Percentiles rank a stretch among this genome's conserved stretches.
Evolutionary conservation across 2,329 filamentous ascomycete genomes (phyloP).

Genomic region (Allantophomopsis lycopodina): DNA sequence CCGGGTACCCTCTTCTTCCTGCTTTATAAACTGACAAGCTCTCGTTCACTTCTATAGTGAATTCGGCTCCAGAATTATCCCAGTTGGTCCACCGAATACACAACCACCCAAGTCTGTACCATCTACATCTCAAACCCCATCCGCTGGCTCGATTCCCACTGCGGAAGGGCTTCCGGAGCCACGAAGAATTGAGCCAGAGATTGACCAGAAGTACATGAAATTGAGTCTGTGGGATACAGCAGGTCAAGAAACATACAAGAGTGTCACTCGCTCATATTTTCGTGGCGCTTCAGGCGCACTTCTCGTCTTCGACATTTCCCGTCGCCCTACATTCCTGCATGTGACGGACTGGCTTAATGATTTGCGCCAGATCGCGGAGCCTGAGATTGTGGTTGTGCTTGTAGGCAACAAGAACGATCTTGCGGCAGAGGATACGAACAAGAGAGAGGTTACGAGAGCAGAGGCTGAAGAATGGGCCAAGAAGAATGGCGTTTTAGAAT

Average conservation of each 20-base stretch:
- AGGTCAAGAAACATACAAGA: slow-evolving; percentile 95
- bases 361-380: slow-evolving; percentile 86
- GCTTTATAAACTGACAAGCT: no score
- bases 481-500: slow-evolving; percentile 75
- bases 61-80: slow-evolving; percentile 85
- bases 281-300: slow-evolving; percentile 59
- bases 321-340: slow-evolving; percentile 72
- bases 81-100: slow-evolving; percentile 67
- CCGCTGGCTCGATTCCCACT: slow-evolving; percentile 10
- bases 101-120: slow-evolving; percentile 32
- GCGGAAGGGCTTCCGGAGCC: slow-evolving; percentile 37
- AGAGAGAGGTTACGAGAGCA: slow-evolving; percentile 64
- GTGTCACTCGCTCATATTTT: slow-evolving; percentile 76
- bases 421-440: slow-evolving; percentile 40
- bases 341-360: slow-evolving; percentile 92
- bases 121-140: slow-evolving; percentile 9
- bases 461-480: slow-evolving; percentile 88
- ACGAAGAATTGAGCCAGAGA: slow-evolving; percentile 20
- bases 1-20: no score
- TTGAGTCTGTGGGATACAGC: slow-evolving; percentile 91
- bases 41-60: slow-evolving; percentile 28
- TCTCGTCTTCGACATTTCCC: slow-evolving; percentile 88
- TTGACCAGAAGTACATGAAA: slow-evolving; percentile 71
- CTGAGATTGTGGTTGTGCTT: slow-evolving; percentile 85
- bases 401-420: slow-evolving; percentile 95